Percentiles rank a stretch among this genome's conserved stretches.
These are phyloP conservation scores for Silene uniflora DNA, from an alignment of 148 eudicot species.

Conservation along the genomic window DNA sequence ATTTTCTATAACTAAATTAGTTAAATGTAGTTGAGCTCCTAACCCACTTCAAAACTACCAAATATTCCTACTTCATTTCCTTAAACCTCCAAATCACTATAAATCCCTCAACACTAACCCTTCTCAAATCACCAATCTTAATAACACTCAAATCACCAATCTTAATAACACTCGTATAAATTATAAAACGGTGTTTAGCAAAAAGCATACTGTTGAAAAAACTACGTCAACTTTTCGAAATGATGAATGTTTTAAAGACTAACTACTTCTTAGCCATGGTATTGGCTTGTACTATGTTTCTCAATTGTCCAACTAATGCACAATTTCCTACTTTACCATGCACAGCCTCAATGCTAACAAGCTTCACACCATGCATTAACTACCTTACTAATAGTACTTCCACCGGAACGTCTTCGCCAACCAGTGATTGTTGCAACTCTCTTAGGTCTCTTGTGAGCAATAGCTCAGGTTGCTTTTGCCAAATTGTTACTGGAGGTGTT, in stretches of 20 bases:
- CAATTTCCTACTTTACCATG: constrained; percentile 38
- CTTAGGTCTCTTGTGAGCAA: constrained; percentile 47
- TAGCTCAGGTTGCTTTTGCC: constrained; percentile 71
- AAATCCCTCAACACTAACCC: constrained; percentile 24
- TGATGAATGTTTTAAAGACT: constrained; percentile 13
- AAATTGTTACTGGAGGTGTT: constrained; percentile 53
- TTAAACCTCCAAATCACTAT: constrained; percentile 26
- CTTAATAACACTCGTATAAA: not conserved
- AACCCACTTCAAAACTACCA: constrained; percentile 50
- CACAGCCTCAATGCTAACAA: constrained; percentile 48
- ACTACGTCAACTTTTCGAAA: not conserved
- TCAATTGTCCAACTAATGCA: constrained; percentile 13
- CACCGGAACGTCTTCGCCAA: constrained; percentile 44
- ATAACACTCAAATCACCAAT: constrained; percentile 8
- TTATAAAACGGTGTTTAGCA: not conserved
- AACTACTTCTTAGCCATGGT: constrained; percentile 7
- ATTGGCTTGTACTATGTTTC: not conserved
- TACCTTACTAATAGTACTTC: constrained; percentile 44
- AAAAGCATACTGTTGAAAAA: no score
- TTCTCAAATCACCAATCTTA: constrained; percentile 12
- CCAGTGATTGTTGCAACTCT: constrained; percentile 61
- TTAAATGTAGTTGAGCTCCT: constrained; percentile 57
- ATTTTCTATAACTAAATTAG: constrained; percentile 26
- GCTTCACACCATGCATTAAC: constrained; percentile 57
- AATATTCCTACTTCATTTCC: constrained; percentile 8